Base-by-base conservation (phyloP, 1,284 basidiomycete species). In the Cutaneotrichosporon spelunceum region DNA sequence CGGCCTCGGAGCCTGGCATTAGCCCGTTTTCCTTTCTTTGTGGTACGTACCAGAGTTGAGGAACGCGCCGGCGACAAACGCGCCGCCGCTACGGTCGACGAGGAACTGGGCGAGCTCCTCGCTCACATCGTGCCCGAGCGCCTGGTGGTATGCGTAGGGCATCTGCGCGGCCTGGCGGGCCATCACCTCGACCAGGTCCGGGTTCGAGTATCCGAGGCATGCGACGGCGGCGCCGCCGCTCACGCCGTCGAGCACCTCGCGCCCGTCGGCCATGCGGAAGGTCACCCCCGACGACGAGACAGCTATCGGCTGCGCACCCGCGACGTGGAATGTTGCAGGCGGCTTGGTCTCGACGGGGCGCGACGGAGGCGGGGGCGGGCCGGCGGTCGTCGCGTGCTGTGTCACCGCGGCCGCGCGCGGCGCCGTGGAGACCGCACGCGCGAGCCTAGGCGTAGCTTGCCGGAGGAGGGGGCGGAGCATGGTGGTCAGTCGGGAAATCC, bases 221-320 rank as follows among this genome's bases (percentile, higher is more conserved):
- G 86, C 78, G 42, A 93, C 91, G 13, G 91, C 90, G 14, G 90
- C 90, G 30, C 91, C 91, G 50, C 91, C 91, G 27, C 64, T 66
- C 33, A 67, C 58, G 53, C 66, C 70, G 57, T 73, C 72, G 34
- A 73, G 65, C n/a, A 73, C 57, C 13, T 45, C 44, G n/a, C 50
- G 53, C 14, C 72, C 72, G 45, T 64, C 52, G 3, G 53, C 36
- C 29, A 73, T 68, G 39, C 63, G 68, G 63, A 65, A 70, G 30
- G 59, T 48, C 16, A 70, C 39, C n/a, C 68, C 70, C 0, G 56
- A 44, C 21, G 55, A 61, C 13, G 59, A 61, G n/a, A 53, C 29
- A 7, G 64, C 68, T 34, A 62, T 27, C 24, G 63, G 63, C 39
- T 60, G 53, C 8, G 52, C 45, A 26, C 33, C n/a, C 14, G 49